Evolutionary conservation across 2,329 filamentous ascomycete genomes (phyloP), one percentile per base, ranked within the genome.

Genomic region (Zopfia rhizophila): DNA sequence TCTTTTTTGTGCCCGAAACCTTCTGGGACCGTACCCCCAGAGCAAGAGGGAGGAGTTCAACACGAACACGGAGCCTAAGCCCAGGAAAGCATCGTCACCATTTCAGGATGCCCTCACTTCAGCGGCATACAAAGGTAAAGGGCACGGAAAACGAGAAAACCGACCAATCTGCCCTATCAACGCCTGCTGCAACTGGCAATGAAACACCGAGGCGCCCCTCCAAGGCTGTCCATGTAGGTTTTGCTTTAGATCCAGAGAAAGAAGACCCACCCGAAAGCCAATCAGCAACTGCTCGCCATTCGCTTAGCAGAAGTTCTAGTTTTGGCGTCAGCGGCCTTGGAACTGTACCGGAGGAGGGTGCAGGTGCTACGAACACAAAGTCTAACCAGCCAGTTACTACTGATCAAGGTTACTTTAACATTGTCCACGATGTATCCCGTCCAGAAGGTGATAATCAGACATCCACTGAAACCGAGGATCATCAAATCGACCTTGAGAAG

Each of bases 1-100:
- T 96, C 68, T 79, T 97, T 48, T 96, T 96, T 60, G 90, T 96
- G 0, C 93, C 93, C 0, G 93, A 97, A 73, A 96, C 91, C 0
- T 97, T 96, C 57, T 97, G 93, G 93, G 91, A 97, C 69, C 81
- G 93, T 35, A 87, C 88, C 2, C 91, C 92, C 7, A 73, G 75
- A 21, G 75, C 80, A 22, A 68, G 74, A 32, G 53, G 45, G 37
- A 45, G 63, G 73, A 73, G 48, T 51, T 64, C 51, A 40, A 67
- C 53, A 38, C 55, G 53, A 19, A 57, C 53, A 11, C 55, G 60
- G 25, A 68, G 64, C 40, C 37, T 8, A 74, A 73, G 58, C 66
- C 72, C 40, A 36, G 53, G 55, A 55, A 58, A 55, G 52, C 70
- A 50, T 38, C 56, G 59, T 33, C 48, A 53, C 8, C 43, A 57